phyloP scores from a whole-genome alignment of 2,329 filamentous ascomycete genomes.

The Orbilia blumenaviensis region DNA sequence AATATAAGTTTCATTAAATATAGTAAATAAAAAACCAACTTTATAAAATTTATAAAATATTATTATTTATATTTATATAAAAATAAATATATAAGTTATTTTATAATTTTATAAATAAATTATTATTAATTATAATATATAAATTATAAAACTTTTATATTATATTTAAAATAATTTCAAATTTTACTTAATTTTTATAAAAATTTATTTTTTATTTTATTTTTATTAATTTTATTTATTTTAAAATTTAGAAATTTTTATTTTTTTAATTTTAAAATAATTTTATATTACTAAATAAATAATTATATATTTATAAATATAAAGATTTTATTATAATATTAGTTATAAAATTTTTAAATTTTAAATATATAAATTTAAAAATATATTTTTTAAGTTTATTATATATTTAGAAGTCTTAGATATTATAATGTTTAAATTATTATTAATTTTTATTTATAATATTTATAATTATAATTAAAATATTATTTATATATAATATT shows the following conservation, averaged over 20 bases:
- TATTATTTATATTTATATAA: no score
- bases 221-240: not conserved
- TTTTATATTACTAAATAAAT: no score
- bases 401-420: not conserved
- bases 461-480: constrained; percentile 16
- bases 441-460: not conserved
- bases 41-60: no score
- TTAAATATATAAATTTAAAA: not conserved
- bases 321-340: no score
- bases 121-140: constrained; percentile 5
- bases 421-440: no score
- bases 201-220: no score
- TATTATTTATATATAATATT: constrained; percentile 17
- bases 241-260: no score
- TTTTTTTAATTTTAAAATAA: no score
- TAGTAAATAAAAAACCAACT: no score
- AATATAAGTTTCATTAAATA: not conserved
- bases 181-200: not conserved
- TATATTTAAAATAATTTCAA: not conserved
- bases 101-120: constrained; percentile 19
- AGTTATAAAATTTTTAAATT: no score
- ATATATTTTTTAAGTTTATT: constrained; percentile 9
- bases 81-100: not conserved
- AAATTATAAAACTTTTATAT: not conserved
- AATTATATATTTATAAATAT: no score